Base-by-base conservation (phyloP, 257 asterid species). In the Ocimum tenuiflorum region DNA sequence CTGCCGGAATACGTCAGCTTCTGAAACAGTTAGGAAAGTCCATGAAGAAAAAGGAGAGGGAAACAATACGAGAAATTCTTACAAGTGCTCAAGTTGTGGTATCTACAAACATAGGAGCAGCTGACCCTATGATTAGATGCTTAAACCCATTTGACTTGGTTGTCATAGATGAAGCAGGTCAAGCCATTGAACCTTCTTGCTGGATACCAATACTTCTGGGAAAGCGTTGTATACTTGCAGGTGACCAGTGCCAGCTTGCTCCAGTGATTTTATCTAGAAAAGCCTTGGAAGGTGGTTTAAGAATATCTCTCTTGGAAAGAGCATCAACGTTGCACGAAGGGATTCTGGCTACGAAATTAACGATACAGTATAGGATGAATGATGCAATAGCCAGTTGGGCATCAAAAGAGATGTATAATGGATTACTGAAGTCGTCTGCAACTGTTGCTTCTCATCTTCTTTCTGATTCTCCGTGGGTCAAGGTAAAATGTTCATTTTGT, bases 1-100 rank as follows among this genome's bases (percentile, higher is more conserved):
- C 98, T 53, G 88, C 98, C 23, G 98, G 98, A 42, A 91, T 91
- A 63, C 96, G 98, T 48, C 98, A 91, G 82, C 98, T 91, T 75
- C 79, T 91, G 73, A 91, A 91, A 76, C 96, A 91, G 79, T 73
- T 91, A 80, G 95, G 96, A 15, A 91, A 91, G 79, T 57, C 95
- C 12, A 87, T 91, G 89, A 91, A 85, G 87, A 91, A 77, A 75
- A 89, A 89, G 82, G 98, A 91, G 76, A 84, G 95, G 79, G 96
- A 91, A 83, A 81, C 92, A n/a, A 83, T 91, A 63, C 78, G 65
- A 81, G 96, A 89, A 68, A 67, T 85, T 76, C 84, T 91, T 50
- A 73, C 89, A 14, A 76, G 75, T 76, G 96, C 98, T 61, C 82
- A 89, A 14, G 96, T 91, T 75, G 98, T 91, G 74, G 94, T 91